Conservation (phyloP, 179 eudicot genomes). For the Gypsophila paniculata region DNA sequence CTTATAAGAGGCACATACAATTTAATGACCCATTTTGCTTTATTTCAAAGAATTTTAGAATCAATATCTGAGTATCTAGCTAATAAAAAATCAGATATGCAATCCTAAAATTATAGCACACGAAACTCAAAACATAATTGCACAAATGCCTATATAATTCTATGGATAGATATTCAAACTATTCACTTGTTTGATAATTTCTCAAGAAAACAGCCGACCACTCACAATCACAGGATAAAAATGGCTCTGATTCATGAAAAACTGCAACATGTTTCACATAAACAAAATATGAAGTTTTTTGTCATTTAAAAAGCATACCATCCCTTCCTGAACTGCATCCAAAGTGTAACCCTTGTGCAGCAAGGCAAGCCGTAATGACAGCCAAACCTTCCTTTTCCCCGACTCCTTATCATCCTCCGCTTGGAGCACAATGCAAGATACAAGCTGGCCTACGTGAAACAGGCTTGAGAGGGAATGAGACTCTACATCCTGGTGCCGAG, state of each 20-base stretch:
- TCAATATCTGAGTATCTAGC: background rate
- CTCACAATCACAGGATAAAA: background rate
- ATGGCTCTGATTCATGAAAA: background rate
- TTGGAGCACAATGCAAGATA: constrained; percentile 72
- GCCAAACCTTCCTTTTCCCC: constrained; percentile 80
- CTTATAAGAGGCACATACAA: no score
- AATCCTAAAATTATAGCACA: background rate
- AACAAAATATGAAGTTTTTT: constrained; percentile 1
- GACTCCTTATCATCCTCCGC: constrained; percentile 79
- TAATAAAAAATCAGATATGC: background rate
- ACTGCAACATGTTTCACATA: background rate
- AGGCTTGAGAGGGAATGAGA: constrained; percentile 52
- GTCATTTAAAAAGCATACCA: constrained; percentile 52
- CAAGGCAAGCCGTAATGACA: constrained; percentile 75
- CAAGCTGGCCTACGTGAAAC: constrained; percentile 81
- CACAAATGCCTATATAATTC: background rate
- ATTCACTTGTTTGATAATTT: background rate
- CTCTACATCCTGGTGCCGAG: constrained; percentile 42
- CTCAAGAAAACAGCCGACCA: background rate
- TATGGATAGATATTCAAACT: background rate
- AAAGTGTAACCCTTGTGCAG: constrained; percentile 71
- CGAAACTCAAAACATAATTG: background rate
- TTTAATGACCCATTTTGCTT: background rate
- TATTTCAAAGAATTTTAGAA: background rate
- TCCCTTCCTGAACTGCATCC: constrained; percentile 89